Conservation (phyloP, 2,329 filamentous ascomycete genomes). For the Mycosphaerelloides madeirae region DNA sequence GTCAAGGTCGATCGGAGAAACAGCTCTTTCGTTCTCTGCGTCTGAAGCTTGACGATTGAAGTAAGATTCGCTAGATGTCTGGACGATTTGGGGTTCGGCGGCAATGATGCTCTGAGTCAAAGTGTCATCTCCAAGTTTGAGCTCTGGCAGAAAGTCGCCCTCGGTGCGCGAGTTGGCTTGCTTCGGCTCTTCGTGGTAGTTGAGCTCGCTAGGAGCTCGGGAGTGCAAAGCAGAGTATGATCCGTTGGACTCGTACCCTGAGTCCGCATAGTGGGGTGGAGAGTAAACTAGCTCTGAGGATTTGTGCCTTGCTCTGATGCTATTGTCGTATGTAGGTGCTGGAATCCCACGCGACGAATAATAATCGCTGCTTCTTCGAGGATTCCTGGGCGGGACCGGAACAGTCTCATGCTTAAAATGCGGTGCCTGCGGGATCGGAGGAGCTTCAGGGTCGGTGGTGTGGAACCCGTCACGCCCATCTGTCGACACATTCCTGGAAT, state of each 20-base stretch:
- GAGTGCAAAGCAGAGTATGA: slow-evolving; percentile 18
- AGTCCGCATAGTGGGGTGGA: slow-evolving; percentile 22
- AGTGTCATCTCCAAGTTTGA: slow-evolving; percentile 17
- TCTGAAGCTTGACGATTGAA: not conserved
- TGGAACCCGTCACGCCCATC: not conserved
- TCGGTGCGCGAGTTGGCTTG: slow-evolving; percentile 3
- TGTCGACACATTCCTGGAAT: not conserved
- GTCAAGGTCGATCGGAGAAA: slow-evolving; percentile 12
- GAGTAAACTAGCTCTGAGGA: slow-evolving; percentile 5
- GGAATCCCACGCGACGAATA: not conserved
- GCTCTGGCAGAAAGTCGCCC: slow-evolving; percentile 18
- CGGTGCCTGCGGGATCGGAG: too few species aligned
- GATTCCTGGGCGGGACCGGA: too few species aligned
- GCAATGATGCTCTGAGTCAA: slow-evolving; percentile 6
- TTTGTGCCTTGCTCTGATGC: too few species aligned
- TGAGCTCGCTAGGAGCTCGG: slow-evolving; percentile 22
- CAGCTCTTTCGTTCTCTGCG: slow-evolving; percentile 6
- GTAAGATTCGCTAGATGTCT: slow-evolving; percentile 6
- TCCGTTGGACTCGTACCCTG: slow-evolving; percentile 26
- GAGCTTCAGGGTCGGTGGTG: too few species aligned
- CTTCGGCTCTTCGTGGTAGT: slow-evolving; percentile 10
- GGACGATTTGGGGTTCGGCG: not conserved
- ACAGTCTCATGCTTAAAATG: too few species aligned
- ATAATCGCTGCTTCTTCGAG: not conserved
- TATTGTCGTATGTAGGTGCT: not conserved